Evolutionary conservation across 2,329 filamentous ascomycete species (phyloP), one percentile per base, ranked within the genome.

Genomic region (Fusarium palustre): DNA sequence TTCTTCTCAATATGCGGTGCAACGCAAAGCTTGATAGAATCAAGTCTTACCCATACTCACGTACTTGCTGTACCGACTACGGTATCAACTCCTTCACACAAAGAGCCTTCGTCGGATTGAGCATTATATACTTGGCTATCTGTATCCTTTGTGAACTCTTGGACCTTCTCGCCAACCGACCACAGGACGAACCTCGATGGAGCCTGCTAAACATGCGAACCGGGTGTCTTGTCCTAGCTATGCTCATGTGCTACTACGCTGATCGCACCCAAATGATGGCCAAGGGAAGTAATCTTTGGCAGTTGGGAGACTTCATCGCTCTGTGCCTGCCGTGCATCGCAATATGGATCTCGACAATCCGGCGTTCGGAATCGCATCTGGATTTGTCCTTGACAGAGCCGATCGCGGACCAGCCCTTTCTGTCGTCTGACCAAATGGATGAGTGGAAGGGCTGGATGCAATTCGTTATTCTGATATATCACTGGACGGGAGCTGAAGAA

Each of bases 391-490:
- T 30, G 6, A 12, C n/a, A n/a, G 6, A 39, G 3, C n/a, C n/a
- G 1, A 12, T 7, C 2, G 9, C 33, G 4, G 31, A 28, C 2
- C 10, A 38, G n/a, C 16, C 24, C 0, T 48, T 49, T 10, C 53
- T 56, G 30, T 31, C 69, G 18, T 12, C n/a, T 15, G 25, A 33
- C 48, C 86, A 90, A 67, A 86, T 85, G 0, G 83, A 90, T 59
- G 89, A 91, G 74, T 89, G 87, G 83, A 90, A 90, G 77, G 89
- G 89, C 4, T 85, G 87, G 81, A 88, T 90, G 85, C 87, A 90
- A 68, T 80, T 81, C 15, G 75, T 84, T 15, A 78, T 83, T 42
- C 66, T 83, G 6, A 79, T 87, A 18, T 90, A 88, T 70, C 84
- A 88, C 68, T 90, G 87, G 74, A 85, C 86, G 45, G 82, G 85